Evolutionary conservation across 148 eudicot species (phyloP).

Genomic region (Vaccinium vitisidaea): DNA sequence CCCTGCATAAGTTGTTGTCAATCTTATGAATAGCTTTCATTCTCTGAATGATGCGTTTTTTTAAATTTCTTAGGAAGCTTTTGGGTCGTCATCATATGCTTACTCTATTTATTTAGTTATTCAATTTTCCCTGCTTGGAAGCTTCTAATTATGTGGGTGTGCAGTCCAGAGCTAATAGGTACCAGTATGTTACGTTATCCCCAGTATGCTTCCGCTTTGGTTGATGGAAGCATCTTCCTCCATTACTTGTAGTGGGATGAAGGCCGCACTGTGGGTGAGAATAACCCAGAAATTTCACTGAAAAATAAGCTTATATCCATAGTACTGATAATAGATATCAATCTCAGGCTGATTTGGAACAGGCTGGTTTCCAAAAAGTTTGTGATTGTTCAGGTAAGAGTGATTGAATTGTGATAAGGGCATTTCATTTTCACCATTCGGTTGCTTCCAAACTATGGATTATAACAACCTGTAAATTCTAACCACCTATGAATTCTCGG

Average conservation of each 20-base stretch:
- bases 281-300: constrained; percentile 18
- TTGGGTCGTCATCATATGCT: background rate
- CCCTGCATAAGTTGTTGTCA: background rate
- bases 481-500: no score
- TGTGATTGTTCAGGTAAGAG: constrained; percentile 6
- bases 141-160: background rate
- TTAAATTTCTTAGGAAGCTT: background rate
- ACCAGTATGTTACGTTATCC: background rate
- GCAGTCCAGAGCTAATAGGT: background rate
- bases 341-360: constrained; percentile 13
- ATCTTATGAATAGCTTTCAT: background rate
- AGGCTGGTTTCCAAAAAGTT: background rate
- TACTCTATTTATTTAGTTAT: background rate
- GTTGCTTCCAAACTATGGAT: background rate
- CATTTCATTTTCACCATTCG: constrained; percentile 75
- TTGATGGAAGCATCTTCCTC: background rate
- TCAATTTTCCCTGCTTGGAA: background rate
- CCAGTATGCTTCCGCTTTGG: background rate
- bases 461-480: no score
- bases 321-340: constrained; percentile 31
- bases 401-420: constrained; percentile 29
- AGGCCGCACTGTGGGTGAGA: no score
- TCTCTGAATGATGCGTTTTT: background rate
- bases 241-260: background rate
- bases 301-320: constrained; percentile 35